Base-by-base conservation (phyloP, 306 rosid species). In the Rosa multiflora region DNA sequence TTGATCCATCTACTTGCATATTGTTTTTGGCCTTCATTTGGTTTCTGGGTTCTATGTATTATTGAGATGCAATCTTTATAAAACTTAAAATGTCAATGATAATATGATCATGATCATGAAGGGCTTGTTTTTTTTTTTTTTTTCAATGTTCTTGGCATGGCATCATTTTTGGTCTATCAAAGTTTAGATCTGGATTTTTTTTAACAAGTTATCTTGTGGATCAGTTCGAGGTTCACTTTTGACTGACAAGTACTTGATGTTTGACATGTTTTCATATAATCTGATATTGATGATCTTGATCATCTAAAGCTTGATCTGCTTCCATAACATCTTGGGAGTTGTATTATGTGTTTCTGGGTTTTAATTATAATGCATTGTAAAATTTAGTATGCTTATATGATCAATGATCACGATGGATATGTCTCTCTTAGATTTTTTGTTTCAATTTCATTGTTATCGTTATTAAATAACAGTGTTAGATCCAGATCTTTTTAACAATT, bases 271-370 rank as follows among this genome's bases (percentile, higher is more conserved):
- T 4, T 73, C 6, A 2, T 40, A n/a, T n/a, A 37, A 73, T 73
- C 48, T 52, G 48, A 26, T 26, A 26, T 26, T 26, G 26, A 26
- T 26, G 26, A 37, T 35, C 49, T 11, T 73, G 66, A 53, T 53
- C 35, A 52, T 35, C 11, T 10, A 73, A 18, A 35, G 23, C 14
- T 74, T 21, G 69, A 74, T 74, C 78, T 74, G 17, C 78, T 23
- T 56, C 13, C 13, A 9, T 74, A 4, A 6, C 8, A 43, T 11
- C 11, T 26, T 43, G 47, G 8, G 5, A 66, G 12, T 35, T 56
- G 4, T 23, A 13, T 32, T 56, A 14, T 48, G 62, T 51, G 29
- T 21, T 21, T 74, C 15, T 21, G 52, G 69, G 55, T n/a, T 56
- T 18, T 10, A 37, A 17, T 35, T 5, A 53, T 13, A 35, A 35